Percentiles rank a stretch among this genome's conserved stretches.
These are phyloP conservation scores for Sarcodon sp. DNA, from an alignment of 768 basidiomycete species.

Conservation along the genomic window DNA sequence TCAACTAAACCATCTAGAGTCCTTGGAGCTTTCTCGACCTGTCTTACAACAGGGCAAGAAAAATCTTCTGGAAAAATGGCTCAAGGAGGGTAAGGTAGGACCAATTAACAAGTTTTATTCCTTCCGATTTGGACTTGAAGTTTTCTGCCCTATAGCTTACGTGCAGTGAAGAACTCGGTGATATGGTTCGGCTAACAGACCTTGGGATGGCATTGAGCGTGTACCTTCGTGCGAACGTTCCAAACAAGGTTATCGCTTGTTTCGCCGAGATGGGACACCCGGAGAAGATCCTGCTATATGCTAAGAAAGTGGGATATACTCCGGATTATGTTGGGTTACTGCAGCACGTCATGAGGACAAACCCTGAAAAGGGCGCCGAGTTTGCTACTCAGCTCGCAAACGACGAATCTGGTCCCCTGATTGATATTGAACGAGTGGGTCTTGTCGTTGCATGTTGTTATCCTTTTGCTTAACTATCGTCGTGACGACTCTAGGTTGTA, in stretches of 20 bases:
- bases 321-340: constrained; percentile 89
- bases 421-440: constrained; percentile 83
- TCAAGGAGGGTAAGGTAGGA: constrained; percentile 95
- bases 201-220: constrained; percentile 97
- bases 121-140: not conserved
- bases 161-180: constrained; percentile 96
- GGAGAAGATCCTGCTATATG: constrained; percentile 95
- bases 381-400: constrained; percentile 93
- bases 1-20: constrained; percentile 93
- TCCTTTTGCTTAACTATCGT: not conserved
- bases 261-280: constrained; percentile 98
- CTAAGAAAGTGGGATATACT: constrained; percentile 90
- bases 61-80: constrained; percentile 95
- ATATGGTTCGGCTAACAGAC: constrained; percentile 88
- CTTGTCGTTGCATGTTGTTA: not conserved
- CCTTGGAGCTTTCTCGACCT: constrained; percentile 89
- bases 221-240: constrained; percentile 93
- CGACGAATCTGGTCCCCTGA: constrained; percentile 84
- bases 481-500: constrained; percentile 48
- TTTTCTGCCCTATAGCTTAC: constrained; percentile 51
- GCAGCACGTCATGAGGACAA: constrained; percentile 93
- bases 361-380: constrained; percentile 96
- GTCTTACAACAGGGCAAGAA: constrained; percentile 95
- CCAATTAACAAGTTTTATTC: not conserved
- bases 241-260: constrained; percentile 98